Evolutionary conservation across 2,329 filamentous ascomycete species (phyloP).

Genomic region (Alternaria sp.): DNA sequence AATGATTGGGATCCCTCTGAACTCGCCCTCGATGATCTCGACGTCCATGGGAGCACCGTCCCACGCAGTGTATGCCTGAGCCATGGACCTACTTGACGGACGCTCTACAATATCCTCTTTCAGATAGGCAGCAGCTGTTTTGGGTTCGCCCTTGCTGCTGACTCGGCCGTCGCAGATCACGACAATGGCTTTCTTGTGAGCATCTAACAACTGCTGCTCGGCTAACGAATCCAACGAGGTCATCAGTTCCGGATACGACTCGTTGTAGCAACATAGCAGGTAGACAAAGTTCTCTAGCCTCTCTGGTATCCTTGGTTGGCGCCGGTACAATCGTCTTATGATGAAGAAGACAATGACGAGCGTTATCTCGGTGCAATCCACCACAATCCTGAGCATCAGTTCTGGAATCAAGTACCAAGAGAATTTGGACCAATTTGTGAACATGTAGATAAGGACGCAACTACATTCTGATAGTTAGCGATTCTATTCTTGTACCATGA

Average conservation of each 20-base stretch:
- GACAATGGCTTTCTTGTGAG: slow-evolving; percentile 10
- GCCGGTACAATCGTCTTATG: background rate
- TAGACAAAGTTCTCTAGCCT: slow-evolving; percentile 8
- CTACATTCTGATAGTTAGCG: background rate
- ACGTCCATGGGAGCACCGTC: slow-evolving; percentile 6
- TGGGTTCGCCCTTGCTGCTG: slow-evolving; percentile 9
- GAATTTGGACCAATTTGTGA: background rate
- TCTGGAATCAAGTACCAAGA: background rate
- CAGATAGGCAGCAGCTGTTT: slow-evolving; percentile 9
- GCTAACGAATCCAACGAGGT: slow-evolving; percentile 8
- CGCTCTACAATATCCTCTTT: slow-evolving; percentile 13
- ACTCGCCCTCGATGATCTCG: slow-evolving; percentile 10
- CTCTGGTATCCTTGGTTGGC: background rate
- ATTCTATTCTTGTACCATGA: background rate
- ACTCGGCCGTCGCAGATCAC: slow-evolving; percentile 13
- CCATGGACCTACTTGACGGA: background rate
- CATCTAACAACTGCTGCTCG: slow-evolving; percentile 5
- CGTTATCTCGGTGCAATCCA: slow-evolving; percentile 7
- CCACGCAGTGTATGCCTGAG: slow-evolving; percentile 4
- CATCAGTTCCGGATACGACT: slow-evolving; percentile 10
- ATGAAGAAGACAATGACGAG: slow-evolving; percentile 2
- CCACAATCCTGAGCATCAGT: background rate
- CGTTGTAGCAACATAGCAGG: slow-evolving; percentile 11
- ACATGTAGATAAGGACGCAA: slow-evolving; percentile 2
- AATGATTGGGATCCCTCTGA: slow-evolving; percentile 7